Base-by-base conservation (phyloP, 371 early-diverging fungal species). In the Dichotomocladium elegans region DNA sequence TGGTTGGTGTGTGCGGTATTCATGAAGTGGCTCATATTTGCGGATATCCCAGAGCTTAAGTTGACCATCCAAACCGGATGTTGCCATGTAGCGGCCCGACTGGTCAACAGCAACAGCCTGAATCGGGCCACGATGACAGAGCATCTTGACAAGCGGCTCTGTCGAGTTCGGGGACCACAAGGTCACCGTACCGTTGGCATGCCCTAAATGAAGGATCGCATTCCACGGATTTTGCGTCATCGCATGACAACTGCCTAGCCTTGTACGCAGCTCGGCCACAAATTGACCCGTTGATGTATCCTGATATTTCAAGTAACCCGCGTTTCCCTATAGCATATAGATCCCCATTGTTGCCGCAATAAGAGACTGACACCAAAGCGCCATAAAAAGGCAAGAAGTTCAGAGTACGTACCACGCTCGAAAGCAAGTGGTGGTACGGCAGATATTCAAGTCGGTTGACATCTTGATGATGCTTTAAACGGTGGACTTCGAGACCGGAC, bases 21-120 rank as follows among this genome's bases (percentile, higher is more conserved):
- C 81, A 55, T 95, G 85, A 24, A 99, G 60, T 8, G 77, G 68
- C 52, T 87, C 87, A 73, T 87, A 95, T 17, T 81, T 94, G 51
- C 99, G 85, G 9, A 99, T 77, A 81, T 99, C 99, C 95, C 97
- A 99, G 3, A 96, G 64, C 68, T 96, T 95, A 33, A 99, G 62
- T 47, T 88, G 88, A 11, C 91, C 92, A 64, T 98, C 99, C 33
- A 89, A 67, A 7, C 98, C 97, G 22, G 92, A 68, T 19, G 98
- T 96, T 11, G 95, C 94, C 93, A 99, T 91, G 62, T 94, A 89
- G 41, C 77, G 69, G 31, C 99, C 99, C 15, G 81, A 70, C 47
- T 76, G 81, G 60, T 96, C 96, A 24, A 99, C 82, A 9, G 96
- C 92, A 46, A 99, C 57, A 9, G 92, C 81, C 34, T 84, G 80